These are phyloP conservation scores for Kodamaea jinghongensis DNA, from an alignment of 805 yeast species.

Conservation along the genomic window DNA sequence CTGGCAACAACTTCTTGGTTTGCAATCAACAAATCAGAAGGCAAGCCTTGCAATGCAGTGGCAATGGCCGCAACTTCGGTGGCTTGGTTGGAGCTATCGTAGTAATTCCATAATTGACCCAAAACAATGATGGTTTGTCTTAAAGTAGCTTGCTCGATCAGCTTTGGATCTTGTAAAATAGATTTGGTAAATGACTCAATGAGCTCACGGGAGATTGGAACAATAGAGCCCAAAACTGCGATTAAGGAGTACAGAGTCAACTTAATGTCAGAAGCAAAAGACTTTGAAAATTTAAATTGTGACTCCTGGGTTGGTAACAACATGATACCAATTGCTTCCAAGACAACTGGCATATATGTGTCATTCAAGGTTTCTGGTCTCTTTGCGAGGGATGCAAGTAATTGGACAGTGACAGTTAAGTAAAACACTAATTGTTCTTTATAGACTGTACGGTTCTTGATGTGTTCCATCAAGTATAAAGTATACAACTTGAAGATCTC, in stretches of 20 bases:
- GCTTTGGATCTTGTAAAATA: slow-evolving; percentile 24
- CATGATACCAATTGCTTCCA: slow-evolving; percentile 58
- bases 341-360: slow-evolving; percentile 50
- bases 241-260: slow-evolving; percentile 81
- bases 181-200: slow-evolving; percentile 33
- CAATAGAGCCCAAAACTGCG: slow-evolving; percentile 72
- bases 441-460: slow-evolving; percentile 56
- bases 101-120: slow-evolving; percentile 39
- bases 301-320: slow-evolving; percentile 37
- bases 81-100: slow-evolving; percentile 15
- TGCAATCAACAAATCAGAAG: slow-evolving; percentile 23
- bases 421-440: slow-evolving; percentile 75
- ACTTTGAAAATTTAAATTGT: slow-evolving; percentile 16
- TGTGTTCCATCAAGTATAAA: slow-evolving; percentile 47
- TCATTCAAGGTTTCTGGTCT: slow-evolving; percentile 44
- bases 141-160: slow-evolving; percentile 18
- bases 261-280: slow-evolving; percentile 54
- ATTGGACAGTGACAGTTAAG: slow-evolving; percentile 66
- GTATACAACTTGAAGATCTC: slow-evolving; percentile 68
- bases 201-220: slow-evolving; percentile 47
- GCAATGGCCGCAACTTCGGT: slow-evolving; percentile 9
- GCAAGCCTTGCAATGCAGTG: slow-evolving; percentile 20
- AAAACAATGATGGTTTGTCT: slow-evolving; percentile 38
- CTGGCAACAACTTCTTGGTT: slow-evolving; percentile 8
- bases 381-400: slow-evolving; percentile 60